phyloP scores from a whole-genome alignment of 345 rosid genomes.

The Eucalyptus melliodora region DNA sequence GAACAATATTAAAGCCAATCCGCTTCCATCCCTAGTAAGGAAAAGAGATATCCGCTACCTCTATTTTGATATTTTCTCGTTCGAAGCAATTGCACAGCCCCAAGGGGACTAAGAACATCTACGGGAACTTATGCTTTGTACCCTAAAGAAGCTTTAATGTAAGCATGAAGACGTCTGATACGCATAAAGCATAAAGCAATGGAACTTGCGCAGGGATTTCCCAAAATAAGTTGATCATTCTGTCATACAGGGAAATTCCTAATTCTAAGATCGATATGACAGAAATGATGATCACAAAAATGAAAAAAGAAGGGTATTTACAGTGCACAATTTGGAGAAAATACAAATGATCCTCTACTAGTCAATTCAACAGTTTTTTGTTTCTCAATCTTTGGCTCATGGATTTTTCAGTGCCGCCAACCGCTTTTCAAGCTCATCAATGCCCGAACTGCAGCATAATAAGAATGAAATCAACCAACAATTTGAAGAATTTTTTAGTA shows the following conservation, averaged over 20 bases:
- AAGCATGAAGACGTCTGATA: neutral
- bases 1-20: neutral
- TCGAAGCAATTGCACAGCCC: neutral
- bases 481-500: neutral
- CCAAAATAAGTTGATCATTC: neutral
- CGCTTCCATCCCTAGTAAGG: neutral
- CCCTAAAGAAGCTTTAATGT: neutral
- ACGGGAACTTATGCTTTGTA: neutral
- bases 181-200: neutral
- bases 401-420: slow-evolving; percentile 80
- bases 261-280: neutral
- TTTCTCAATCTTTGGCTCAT: neutral
- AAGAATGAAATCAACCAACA: neutral
- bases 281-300: neutral
- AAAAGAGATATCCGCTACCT: neutral
- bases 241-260: neutral
- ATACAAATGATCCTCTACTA: neutral
- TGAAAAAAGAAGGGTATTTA: neutral
- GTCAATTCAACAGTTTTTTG: neutral
- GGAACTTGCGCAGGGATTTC: neutral
- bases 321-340: neutral
- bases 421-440: slow-evolving; percentile 78
- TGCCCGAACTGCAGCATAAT: slow-evolving; percentile 47
- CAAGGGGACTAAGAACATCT: neutral
- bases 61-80: neutral